Percentiles rank a stretch among this genome's conserved stretches.
Conservation (phyloP, 495 filamentous ascomycete species). For the Hyaloscypha hepaticicola region DNA sequence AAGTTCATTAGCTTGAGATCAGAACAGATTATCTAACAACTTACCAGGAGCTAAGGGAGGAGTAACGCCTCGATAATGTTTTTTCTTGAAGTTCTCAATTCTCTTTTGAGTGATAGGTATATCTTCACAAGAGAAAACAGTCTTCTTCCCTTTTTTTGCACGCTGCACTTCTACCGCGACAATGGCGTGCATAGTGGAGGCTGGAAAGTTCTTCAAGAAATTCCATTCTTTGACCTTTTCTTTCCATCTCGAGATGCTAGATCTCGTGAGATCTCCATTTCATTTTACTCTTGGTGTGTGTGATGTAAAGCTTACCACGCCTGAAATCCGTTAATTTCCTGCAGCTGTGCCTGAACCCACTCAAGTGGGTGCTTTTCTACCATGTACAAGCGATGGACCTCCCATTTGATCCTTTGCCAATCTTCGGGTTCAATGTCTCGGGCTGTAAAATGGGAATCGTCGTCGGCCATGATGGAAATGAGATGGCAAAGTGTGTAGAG, state of each 20-base stretch:
- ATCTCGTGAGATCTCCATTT: neutral
- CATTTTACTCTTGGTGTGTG: neutral
- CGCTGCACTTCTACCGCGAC: neutral
- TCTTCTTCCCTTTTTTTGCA: neutral
- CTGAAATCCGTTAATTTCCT: slow-evolving; percentile 1
- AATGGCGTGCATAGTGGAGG: neutral
- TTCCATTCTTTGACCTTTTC: slow-evolving; percentile 4
- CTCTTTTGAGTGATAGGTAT: neutral
- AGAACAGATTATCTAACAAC: neutral
- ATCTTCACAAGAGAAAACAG: neutral
- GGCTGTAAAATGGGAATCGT: neutral
- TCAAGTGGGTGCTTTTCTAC: neutral
- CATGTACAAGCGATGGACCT: neutral
- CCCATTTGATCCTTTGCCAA: neutral
- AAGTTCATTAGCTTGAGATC: neutral
- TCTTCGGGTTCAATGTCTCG: neutral
- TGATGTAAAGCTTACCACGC: slow-evolving; percentile 1
- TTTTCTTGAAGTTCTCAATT: neutral
- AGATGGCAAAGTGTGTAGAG: neutral
- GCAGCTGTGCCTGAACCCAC: neutral
- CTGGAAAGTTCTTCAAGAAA: neutral
- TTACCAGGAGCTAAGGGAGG: neutral
- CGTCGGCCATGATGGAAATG: neutral
- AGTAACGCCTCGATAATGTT: neutral
- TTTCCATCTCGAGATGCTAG: slow-evolving; percentile 1